Conservation (phyloP, 2,329 filamentous ascomycete genomes). For the Fonsecaea nubica region DNA sequence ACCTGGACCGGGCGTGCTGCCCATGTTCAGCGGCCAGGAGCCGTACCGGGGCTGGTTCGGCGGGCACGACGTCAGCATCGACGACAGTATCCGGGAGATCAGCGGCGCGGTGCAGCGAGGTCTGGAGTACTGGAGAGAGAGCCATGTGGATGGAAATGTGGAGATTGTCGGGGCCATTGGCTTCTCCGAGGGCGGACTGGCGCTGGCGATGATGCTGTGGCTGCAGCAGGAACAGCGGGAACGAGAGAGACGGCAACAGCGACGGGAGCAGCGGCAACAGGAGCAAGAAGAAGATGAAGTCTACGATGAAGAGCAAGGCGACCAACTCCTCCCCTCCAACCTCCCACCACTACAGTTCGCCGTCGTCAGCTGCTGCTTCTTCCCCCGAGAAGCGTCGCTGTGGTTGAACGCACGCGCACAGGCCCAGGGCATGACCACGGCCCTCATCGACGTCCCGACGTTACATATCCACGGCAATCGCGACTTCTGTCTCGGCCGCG, state of each 20-base stretch:
- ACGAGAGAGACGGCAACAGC: constrained; percentile 7
- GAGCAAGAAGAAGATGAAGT: background rate
- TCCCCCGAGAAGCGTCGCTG: constrained; percentile 15
- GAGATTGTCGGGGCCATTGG: constrained; percentile 24
- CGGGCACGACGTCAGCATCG: constrained; percentile 22
- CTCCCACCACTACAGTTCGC: constrained; percentile 21
- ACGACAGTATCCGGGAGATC: constrained; percentile 22
- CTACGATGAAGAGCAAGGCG: background rate
- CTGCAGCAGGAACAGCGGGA: constrained; percentile 21
- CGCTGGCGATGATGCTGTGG: constrained; percentile 26
- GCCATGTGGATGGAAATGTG: constrained; percentile 16
- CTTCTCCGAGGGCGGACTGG: constrained; percentile 26
- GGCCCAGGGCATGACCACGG: constrained; percentile 3
- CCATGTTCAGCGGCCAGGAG: constrained; percentile 22
- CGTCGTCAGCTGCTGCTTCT: constrained; percentile 19
- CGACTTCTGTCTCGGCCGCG: constrained; percentile 15
- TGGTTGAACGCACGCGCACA: constrained; percentile 15
- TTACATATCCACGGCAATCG: constrained; percentile 20
- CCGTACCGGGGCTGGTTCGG: constrained; percentile 25
- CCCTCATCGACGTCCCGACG: constrained; percentile 20
- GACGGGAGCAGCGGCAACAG: constrained; percentile 1
- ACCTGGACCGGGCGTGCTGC: constrained; percentile 18
- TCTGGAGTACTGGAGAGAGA: constrained; percentile 16
- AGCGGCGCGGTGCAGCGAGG: constrained; percentile 18
- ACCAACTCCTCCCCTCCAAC: background rate